A percentile compares a stretch with the other conserved stretches of the same genome.
phyloP scores from a whole-genome alignment of 2,329 filamentous ascomycete species.

The Stagonosporopsis cucurbitacearum region DNA sequence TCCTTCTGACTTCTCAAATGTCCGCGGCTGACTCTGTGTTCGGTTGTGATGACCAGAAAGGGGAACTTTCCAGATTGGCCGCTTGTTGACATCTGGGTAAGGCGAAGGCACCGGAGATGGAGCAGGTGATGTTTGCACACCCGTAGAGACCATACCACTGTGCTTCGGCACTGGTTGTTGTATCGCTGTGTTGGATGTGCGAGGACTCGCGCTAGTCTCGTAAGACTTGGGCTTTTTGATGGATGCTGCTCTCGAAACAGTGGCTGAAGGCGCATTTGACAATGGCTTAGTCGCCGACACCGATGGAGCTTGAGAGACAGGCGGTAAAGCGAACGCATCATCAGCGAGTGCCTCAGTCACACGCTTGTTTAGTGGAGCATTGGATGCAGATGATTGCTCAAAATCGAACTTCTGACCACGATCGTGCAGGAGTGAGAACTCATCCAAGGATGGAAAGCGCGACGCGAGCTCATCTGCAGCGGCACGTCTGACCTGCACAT shows the following conservation, averaged over 20 bases:
- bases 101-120: slow-evolving; percentile 47
- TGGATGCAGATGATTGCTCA: slow-evolving; percentile 54
- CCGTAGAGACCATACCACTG: slow-evolving; percentile 69
- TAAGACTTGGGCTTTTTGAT: slow-evolving; percentile 37
- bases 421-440: slow-evolving; percentile 90
- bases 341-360: slow-evolving; percentile 81
- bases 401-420: slow-evolving; percentile 86
- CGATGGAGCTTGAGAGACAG: slow-evolving; percentile 35
- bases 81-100: slow-evolving; percentile 49
- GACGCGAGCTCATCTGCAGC: slow-evolving; percentile 80
- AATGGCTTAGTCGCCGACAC: slow-evolving; percentile 38
- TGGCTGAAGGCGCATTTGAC: slow-evolving; percentile 40
- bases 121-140: slow-evolving; percentile 78
- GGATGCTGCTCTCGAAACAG: slow-evolving; percentile 42
- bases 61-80: slow-evolving; percentile 63
- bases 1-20: slow-evolving; percentile 46
- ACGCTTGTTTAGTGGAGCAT: slow-evolving; percentile 64
- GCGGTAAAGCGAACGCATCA: slow-evolving; percentile 73
- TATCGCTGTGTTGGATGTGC: slow-evolving; percentile 37
- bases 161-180: slow-evolving; percentile 58
- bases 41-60: slow-evolving; percentile 50
- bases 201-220: slow-evolving; percentile 21
- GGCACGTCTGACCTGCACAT: slow-evolving; percentile 54
- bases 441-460: slow-evolving; percentile 88
- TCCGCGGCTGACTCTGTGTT: slow-evolving; percentile 58